Base-by-base conservation (phyloP, 1,139 yeast species). In the Fermentozyma sake region DNA sequence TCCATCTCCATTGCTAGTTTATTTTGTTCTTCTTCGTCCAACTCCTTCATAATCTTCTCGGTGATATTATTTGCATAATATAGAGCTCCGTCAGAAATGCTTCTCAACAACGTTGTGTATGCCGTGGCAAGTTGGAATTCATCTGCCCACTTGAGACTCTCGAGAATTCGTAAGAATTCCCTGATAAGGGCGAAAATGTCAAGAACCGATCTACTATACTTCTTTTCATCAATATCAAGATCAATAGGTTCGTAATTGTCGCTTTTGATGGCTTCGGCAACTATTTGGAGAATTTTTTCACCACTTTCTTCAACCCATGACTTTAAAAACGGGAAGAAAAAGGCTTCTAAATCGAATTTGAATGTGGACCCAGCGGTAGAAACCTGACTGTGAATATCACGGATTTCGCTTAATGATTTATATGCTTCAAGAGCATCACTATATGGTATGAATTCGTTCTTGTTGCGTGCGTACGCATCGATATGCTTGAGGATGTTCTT, bases 131-230 rank as follows among this genome's bases (percentile, higher is more conserved):
- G 50, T 40, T 84, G 87, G 32, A 60, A 66, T 27, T 68, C 73
- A 44, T 80, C 66, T 7, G 59, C 53, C 95, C 95, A 85, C 4
- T 68, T 56, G 19, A 81, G 58, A 6, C 58, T 64, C n/a, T 61
- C 64, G 27, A 85, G 56, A 11, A 81, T 61, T 6, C 58, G 54
- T 14, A 82, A 48, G 12, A 76, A 72, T 33, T 79, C 78, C 35
- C 71, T 71, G 26, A 83, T 68, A 45, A 83, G 63, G 6, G 76
- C 64, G 49, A 82, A 79, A 13, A 81, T 68, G 46, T 84, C 94
- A 16, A 72, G 51, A 2, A 82, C 83, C 0, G 91, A 81, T 1
- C 75, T 61, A 32, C 69, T 62, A 30, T 44, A 61, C 34, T 36
- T 62, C 31, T 59, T 60, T 7, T 52, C 50, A 27, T 65, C 68